Evolutionary conservation across 2,329 filamentous ascomycete genomes (phyloP), one percentile per base, ranked within the genome.

Genomic region (Nigrospora sphaerica): DNA sequence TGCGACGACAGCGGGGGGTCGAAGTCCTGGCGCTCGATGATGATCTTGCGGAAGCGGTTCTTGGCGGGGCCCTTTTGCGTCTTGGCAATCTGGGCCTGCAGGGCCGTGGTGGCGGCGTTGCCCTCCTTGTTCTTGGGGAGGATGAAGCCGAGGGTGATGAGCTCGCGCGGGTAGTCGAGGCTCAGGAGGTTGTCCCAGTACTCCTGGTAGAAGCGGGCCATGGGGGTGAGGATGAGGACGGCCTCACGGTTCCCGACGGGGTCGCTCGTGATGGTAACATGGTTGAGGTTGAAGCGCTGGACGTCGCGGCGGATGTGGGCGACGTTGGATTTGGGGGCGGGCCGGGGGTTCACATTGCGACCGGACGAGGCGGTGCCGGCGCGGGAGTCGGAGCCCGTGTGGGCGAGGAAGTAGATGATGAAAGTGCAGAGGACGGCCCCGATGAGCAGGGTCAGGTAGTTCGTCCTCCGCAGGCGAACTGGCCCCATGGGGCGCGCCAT

Each of bases 101-200:
- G 73, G 35, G 86, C 83, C 7, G 82, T 72, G 14, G 90, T 93
- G 3, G 93, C 93, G 28, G 83, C 75, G 65, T 97, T 95, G 49
- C 93, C 93, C 57, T 96, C 91, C 62, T 86, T 86, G 41, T 84
- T 95, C 71, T 95, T 95, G 44, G 93, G 93, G 28, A 95, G 83
- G 62, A 98, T 97, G 71, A 97, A 98, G 35, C 89, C 93, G 28
- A 98, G 75, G 1, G 89, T 95, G 61, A 98, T 95, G 52, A 97
- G 80, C 49, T 95, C 87, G 69, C 96, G 93, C 3, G 93, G 93
- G 64, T 97, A 98, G 59, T 70, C 78, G 46, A 98, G 77, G 62
- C 81, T 81, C 55, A 91, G 65, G 28, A 98, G 75, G 59, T 97
- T 98, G 65, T 95, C 85, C 92, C 93, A 98, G 73, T 97, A 98